These are phyloP conservation scores for Papiliotrema fonsecae DNA, from an alignment of 1,284 basidiomycete species.

Conservation along the genomic window DNA sequence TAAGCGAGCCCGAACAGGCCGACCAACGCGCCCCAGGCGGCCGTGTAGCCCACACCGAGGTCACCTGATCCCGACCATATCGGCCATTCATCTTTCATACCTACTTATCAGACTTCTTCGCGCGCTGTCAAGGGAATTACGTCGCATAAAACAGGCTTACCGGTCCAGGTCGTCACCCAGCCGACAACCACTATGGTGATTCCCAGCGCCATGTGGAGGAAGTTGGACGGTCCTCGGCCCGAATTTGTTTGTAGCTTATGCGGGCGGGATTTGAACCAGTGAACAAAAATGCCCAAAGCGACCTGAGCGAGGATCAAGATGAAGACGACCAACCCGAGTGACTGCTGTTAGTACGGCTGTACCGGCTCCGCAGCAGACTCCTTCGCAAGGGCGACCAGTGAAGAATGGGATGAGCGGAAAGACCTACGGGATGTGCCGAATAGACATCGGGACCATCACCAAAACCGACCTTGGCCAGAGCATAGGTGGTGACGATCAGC, in stretches of 20 bases:
- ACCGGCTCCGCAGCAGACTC: too few species aligned
- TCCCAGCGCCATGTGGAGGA: slow-evolving; percentile 31
- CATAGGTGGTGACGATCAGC: slow-evolving; percentile 54
- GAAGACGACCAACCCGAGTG: slow-evolving; percentile 58
- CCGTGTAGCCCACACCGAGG: slow-evolving; percentile 20
- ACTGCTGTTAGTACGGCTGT: slow-evolving; percentile 42
- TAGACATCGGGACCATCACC: neutral
- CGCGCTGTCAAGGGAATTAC: neutral
- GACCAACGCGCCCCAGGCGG: slow-evolving; percentile 33
- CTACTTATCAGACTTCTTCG: slow-evolving; percentile 4
- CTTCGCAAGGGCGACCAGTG: too few species aligned
- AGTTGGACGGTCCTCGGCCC: slow-evolving; percentile 32
- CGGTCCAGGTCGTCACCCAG: slow-evolving; percentile 29
- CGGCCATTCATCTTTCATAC: slow-evolving; percentile 28
- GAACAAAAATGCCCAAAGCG: slow-evolving; percentile 57
- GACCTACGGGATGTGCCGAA: neutral
- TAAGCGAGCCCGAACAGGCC: slow-evolving; percentile 14
- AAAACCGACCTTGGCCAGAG: slow-evolving; percentile 18
- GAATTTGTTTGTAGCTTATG: slow-evolving; percentile 17
- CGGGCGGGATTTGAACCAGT: slow-evolving; percentile 44
- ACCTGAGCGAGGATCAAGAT: slow-evolving; percentile 60
- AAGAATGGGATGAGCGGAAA: neutral
- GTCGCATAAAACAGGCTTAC: slow-evolving; percentile 8
- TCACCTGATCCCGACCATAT: slow-evolving; percentile 17
- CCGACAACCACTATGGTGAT: slow-evolving; percentile 26